These are phyloP conservation scores for Baorangia bicolor DNA, from an alignment of 768 basidiomycete species.

Conservation along the genomic window DNA sequence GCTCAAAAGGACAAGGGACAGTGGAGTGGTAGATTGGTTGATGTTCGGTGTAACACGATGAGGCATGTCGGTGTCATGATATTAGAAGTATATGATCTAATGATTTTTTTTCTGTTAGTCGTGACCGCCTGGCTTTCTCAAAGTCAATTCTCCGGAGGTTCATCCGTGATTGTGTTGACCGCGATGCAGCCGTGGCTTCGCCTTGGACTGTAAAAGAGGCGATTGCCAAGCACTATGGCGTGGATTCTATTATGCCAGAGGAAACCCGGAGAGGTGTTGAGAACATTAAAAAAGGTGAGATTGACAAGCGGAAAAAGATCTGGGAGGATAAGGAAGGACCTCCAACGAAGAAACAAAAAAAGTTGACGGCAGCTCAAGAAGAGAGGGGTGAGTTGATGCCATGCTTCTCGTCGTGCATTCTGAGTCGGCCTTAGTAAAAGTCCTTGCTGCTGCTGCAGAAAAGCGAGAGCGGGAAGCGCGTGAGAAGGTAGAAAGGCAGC, in stretches of 20 bases:
- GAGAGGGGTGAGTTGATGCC: slow-evolving; percentile 55
- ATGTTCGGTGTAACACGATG: slow-evolving; percentile 77
- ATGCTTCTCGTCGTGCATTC: slow-evolving; percentile 4
- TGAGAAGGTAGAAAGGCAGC: slow-evolving; percentile 66
- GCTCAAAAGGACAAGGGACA: slow-evolving; percentile 59
- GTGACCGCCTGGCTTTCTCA: slow-evolving; percentile 93
- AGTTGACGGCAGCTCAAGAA: slow-evolving; percentile 68
- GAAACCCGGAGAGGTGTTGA: slow-evolving; percentile 78
- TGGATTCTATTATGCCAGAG: slow-evolving; percentile 84
- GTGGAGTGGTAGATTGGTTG: slow-evolving; percentile 75
- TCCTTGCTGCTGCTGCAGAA: slow-evolving; percentile 43
- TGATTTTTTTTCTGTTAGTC: slow-evolving; percentile 45
- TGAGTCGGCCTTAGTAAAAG: slow-evolving; percentile 25
- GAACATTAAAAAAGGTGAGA: slow-evolving; percentile 80
- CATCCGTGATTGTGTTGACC: slow-evolving; percentile 92
- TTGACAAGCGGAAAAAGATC: slow-evolving; percentile 89
- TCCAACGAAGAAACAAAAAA: slow-evolving; percentile 79
- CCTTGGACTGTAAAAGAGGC: slow-evolving; percentile 93
- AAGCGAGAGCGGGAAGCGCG: slow-evolving; percentile 69
- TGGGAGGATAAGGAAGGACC: slow-evolving; percentile 89
- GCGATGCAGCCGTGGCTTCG: slow-evolving; percentile 88
- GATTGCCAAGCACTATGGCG: slow-evolving; percentile 82
- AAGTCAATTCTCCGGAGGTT: slow-evolving; percentile 96
- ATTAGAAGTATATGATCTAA: not conserved
- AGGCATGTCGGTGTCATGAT: slow-evolving; percentile 51